These are phyloP conservation scores for Tremella yokohamensis DNA, from an alignment of 768 basidiomycete genomes.

Conservation along the genomic window DNA sequence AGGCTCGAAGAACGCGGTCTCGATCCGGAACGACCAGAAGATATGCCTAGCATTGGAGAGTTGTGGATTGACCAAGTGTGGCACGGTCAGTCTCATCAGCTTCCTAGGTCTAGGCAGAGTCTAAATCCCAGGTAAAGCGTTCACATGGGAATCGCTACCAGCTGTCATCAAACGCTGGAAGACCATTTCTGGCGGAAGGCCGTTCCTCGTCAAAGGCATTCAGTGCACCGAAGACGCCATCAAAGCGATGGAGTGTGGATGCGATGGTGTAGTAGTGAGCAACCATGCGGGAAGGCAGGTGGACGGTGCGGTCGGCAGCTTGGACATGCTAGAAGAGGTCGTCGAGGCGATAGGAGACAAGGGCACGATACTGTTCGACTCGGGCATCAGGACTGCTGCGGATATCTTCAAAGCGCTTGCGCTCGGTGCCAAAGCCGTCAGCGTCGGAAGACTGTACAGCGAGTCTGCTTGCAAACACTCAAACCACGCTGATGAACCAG, in stretches of 20 bases:
- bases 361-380: conserved; percentile 56
- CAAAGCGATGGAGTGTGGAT: conserved; percentile 63
- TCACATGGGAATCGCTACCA: too few species aligned
- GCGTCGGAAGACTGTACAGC: conserved; percentile 56
- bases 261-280: conserved; percentile 72
- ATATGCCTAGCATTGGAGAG: conserved; percentile 31
- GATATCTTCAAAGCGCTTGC: conserved; percentile 78
- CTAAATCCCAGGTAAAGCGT: too few species aligned
- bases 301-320: conserved; percentile 71
- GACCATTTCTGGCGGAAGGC: too few species aligned
- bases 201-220: conserved; percentile 63
- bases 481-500: too few species aligned
- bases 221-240: conserved; percentile 68
- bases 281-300: conserved; percentile 65
- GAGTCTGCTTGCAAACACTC: too few species aligned
- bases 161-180: too few species aligned
- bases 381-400: conserved; percentile 70
- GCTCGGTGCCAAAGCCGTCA: conserved; percentile 75
- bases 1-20: conserved; percentile 54
- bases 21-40: conserved; percentile 41
- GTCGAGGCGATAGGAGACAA: conserved; percentile 59
- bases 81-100: too few species aligned
- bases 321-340: conserved; percentile 30
- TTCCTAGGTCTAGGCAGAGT: too few species aligned
- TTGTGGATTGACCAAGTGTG: too few species aligned